These are phyloP conservation scores for Sungouiella thailandica DNA, from an alignment of 805 yeast species.

Conservation along the genomic window DNA sequence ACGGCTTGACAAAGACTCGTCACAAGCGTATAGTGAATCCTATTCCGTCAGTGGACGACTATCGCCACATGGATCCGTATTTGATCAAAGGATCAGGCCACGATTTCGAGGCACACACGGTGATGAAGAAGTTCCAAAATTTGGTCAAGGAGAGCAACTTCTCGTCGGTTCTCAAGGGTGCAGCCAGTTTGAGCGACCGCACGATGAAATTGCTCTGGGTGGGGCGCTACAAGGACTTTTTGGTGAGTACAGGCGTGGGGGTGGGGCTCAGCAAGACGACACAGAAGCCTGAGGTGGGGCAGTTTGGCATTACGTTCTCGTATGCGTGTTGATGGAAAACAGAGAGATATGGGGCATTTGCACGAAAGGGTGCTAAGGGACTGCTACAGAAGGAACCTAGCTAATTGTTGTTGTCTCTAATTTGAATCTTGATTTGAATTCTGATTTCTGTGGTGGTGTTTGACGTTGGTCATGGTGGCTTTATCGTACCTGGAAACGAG, in stretches of 20 bases:
- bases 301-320: slow-evolving; percentile 58
- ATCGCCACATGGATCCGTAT: slow-evolving; percentile 23
- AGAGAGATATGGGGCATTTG: neutral
- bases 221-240: slow-evolving; percentile 75
- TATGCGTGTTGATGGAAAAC: slow-evolving; percentile 45
- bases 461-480: no score
- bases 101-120: slow-evolving; percentile 27
- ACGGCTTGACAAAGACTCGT: neutral
- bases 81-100: neutral
- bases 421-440: no score
- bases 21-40: slow-evolving; percentile 16
- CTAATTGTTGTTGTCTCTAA: no score
- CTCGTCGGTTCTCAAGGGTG: slow-evolving; percentile 66
- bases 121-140: slow-evolving; percentile 47
- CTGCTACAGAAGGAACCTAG: no score
- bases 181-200: slow-evolving; percentile 63
- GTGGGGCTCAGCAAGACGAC: slow-evolving; percentile 36
- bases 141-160: slow-evolving; percentile 51
- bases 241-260: slow-evolving; percentile 70
- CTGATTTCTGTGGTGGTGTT: no score
- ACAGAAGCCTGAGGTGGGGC: slow-evolving; percentile 42
- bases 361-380: neutral
- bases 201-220: slow-evolving; percentile 76
- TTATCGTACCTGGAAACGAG: no score
- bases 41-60: slow-evolving; percentile 21